Conservation (phyloP, 163 green algal species). For the Scenedesmus sp. region DNA sequence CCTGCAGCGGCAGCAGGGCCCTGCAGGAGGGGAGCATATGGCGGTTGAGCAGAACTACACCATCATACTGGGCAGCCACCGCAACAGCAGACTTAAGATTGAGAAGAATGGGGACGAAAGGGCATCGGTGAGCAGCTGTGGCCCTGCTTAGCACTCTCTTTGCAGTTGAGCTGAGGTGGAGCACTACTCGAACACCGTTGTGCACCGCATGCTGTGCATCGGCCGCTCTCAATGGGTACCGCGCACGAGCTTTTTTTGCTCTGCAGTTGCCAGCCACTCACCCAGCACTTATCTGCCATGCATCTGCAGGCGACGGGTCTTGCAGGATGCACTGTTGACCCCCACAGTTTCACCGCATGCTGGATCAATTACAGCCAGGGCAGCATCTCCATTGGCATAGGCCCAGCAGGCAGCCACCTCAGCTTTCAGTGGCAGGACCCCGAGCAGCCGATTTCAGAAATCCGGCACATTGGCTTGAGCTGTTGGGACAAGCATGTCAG, state of each 20-base stretch:
- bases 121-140: neutral
- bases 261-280: neutral
- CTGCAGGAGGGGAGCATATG: constrained; percentile 19
- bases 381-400: constrained; percentile 79
- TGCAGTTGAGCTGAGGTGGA: neutral
- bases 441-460: constrained; percentile 39
- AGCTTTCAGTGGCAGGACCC: constrained; percentile 73
- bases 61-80: constrained; percentile 92
- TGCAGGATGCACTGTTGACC: constrained; percentile 64
- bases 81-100: constrained; percentile 92
- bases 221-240: too few relatives aligned
- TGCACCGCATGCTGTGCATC: neutral
- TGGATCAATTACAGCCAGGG: constrained; percentile 86
- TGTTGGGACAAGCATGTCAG: constrained; percentile 92
- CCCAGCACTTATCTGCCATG: neutral
- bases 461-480: constrained; percentile 83
- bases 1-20: constrained; percentile 34
- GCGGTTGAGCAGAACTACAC: constrained; percentile 88
- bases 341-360: constrained; percentile 68
- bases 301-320: constrained; percentile 53
- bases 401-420: constrained; percentile 57
- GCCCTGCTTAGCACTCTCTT: neutral
- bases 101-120: constrained; percentile 68
- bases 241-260: too few relatives aligned
- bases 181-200: too few relatives aligned